Percentiles rank a stretch among this genome's conserved stretches.
These are phyloP conservation scores for Aspergillaceae sp. DNA, from an alignment of 2,329 filamentous ascomycete species.

Conservation along the genomic window DNA sequence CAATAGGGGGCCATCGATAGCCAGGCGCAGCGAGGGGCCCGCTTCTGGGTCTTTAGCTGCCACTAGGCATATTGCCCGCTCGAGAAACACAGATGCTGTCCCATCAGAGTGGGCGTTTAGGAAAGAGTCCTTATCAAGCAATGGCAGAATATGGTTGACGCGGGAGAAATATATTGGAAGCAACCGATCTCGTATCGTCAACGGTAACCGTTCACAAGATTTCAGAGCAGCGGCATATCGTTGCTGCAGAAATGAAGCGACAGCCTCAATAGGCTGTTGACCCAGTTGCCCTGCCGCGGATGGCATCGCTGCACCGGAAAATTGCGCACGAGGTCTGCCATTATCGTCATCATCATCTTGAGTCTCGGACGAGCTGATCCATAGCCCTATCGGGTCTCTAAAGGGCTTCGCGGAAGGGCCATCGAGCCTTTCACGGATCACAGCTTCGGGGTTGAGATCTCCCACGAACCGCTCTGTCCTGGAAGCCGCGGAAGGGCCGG, in stretches of 20 bases:
- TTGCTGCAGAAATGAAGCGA: conserved; percentile 15
- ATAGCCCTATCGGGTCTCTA: conserved; percentile 24
- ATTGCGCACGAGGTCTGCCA: not conserved
- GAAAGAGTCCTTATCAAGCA: conserved; percentile 24
- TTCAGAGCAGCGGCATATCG: conserved; percentile 17
- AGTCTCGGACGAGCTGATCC: conserved; percentile 19
- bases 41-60: conserved; percentile 31
- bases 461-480: conserved; percentile 30
- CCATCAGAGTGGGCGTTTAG: conserved; percentile 16
- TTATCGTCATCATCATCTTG: conserved; percentile 5
- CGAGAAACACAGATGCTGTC: conserved; percentile 25
- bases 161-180: conserved; percentile 29
- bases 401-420: conserved; percentile 15
- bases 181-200: conserved; percentile 23
- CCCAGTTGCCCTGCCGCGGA: not conserved
- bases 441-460: conserved; percentile 34
- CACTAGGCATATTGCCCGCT: conserved; percentile 33
- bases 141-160: conserved; percentile 31
- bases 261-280: conserved; percentile 1
- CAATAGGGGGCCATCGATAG: conserved; percentile 21
- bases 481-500: conserved; percentile 6
- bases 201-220: conserved; percentile 24
- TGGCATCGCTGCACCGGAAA: conserved; percentile 1
- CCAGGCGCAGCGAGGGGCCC: conserved; percentile 23
- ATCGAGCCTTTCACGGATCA: conserved; percentile 26